phyloP scores from a whole-genome alignment of 306 rosid genomes.

The Oemleria cerasiformis region DNA sequence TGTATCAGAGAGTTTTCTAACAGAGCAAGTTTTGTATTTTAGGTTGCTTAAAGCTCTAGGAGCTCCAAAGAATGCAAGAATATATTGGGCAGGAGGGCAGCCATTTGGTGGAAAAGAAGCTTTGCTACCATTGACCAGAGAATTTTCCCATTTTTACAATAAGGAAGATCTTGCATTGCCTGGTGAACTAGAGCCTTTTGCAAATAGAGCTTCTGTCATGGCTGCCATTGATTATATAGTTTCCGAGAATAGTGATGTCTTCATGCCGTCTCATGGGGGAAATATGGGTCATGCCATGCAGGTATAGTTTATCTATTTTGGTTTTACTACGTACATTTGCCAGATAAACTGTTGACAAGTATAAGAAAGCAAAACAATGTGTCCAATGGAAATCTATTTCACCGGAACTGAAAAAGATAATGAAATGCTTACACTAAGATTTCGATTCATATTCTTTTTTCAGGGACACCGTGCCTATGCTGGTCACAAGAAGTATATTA shows the following conservation, averaged over 20 bases:
- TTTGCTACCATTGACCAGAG: slow-evolving; percentile 56
- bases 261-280: slow-evolving; percentile 99
- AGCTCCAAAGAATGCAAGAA: slow-evolving; percentile 72
- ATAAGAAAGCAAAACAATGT: background rate
- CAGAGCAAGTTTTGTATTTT: slow-evolving; percentile 15
- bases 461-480: slow-evolving; percentile 90
- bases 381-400: background rate
- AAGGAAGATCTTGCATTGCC: slow-evolving; percentile 85
- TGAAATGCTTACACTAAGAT: background rate
- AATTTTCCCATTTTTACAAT: slow-evolving; percentile 63
- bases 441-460: slow-evolving; percentile 9
- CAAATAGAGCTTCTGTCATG: slow-evolving; percentile 74
- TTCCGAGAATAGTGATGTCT: slow-evolving; percentile 80
- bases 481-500: slow-evolving; percentile 90
- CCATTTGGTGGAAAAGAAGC: slow-evolving; percentile 95
- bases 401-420: background rate
- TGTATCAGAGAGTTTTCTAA: slow-evolving; percentile 5
- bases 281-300: slow-evolving; percentile 97
- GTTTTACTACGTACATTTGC: background rate
- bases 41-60: slow-evolving; percentile 91
- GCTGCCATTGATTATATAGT: slow-evolving; percentile 95
- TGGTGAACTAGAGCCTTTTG: slow-evolving; percentile 68
- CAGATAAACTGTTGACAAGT: background rate
- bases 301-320: slow-evolving; percentile 38
- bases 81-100: slow-evolving; percentile 96